Evolutionary conservation across 257 asterid species (phyloP), one percentile per base, ranked within the genome.

Genomic region (Anisodus tanguticus): DNA sequence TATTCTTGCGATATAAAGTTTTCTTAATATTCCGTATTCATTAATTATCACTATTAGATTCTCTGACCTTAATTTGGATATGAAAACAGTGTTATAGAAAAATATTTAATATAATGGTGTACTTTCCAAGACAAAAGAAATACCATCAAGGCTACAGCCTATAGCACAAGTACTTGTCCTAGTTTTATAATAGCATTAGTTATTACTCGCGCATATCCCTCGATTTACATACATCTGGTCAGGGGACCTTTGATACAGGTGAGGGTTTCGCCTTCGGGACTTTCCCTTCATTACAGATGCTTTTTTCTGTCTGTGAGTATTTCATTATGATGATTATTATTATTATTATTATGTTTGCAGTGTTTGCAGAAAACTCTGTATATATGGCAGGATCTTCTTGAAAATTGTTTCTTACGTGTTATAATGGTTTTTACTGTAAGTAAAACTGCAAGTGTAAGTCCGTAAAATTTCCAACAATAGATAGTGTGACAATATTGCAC

Each of bases 331-430:
- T 62, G 31, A 13, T 67, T 67, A 68, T 68, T 35, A 41, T 17
- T 71, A 70, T 70, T 41, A 45, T 77, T 53, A 60, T 53, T 12
- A 51, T 76, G 13, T 51, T 77, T 74, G 19, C 81, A 76, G 15
- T 76, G 13, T 51, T 77, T 74, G 19, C 81, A 76, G 15, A 53
- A 8, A 9, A 49, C 45, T 12, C 49, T 53, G 59, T 5, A 76
- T 2, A 26, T 7, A 0, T 31, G 13, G 51, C 63, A 76, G 81
- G 11, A 45, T 26, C 58, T 77, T 77, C 49, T 77, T 77, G 66
- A 77, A 77, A 77, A 53, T 77, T 77, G 66, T 53, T 77, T 77
- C 16, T 53, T 77, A 53, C 82, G 82, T 77, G 82, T 54, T 53
- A 77, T 13, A 53, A 26, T 77, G n/a, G 9, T 77, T 77, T 77